Evolutionary conservation across 192 early-diverging fungal species (phyloP).

Genomic region (Phycomyces blakesleeanus): DNA sequence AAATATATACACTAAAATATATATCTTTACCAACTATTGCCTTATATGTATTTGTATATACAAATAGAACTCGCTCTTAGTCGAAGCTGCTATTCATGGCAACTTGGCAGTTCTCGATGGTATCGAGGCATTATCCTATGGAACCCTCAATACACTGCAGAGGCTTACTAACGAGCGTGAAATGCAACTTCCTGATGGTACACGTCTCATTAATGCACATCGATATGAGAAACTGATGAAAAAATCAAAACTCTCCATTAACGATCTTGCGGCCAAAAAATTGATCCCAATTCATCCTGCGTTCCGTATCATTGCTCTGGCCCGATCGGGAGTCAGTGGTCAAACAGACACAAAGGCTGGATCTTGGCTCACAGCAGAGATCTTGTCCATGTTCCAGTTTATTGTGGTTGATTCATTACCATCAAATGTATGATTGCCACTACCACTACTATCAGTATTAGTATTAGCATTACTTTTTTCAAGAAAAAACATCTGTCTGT

Average conservation of each 20-base stretch:
- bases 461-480: too few relatives aligned
- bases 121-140: slow-evolving; percentile 66
- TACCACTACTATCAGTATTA: too few relatives aligned
- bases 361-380: slow-evolving; percentile 69
- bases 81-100: slow-evolving; percentile 70
- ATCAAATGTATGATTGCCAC: slow-evolving; percentile 1
- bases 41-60: neutral
- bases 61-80: slow-evolving; percentile 52
- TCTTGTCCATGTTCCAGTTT: slow-evolving; percentile 69
- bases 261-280: slow-evolving; percentile 42
- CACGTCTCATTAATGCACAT: slow-evolving; percentile 45
- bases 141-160: slow-evolving; percentile 63
- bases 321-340: slow-evolving; percentile 47
- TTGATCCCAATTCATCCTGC: slow-evolving; percentile 62
- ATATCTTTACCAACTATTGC: neutral
- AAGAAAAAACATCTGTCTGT: too few relatives aligned
- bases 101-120: slow-evolving; percentile 72
- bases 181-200: slow-evolving; percentile 64
- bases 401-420: slow-evolving; percentile 58
- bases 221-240: slow-evolving; percentile 55
- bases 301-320: slow-evolving; percentile 73
- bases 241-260: slow-evolving; percentile 39
- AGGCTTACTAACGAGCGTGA: slow-evolving; percentile 67
- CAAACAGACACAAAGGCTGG: slow-evolving; percentile 43
- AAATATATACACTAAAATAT: neutral